A percentile compares a stretch with the other conserved stretches of the same genome.
phyloP scores from a whole-genome alignment of 2,329 filamentous ascomycete genomes.

The Whalleya microplaca region DNA sequence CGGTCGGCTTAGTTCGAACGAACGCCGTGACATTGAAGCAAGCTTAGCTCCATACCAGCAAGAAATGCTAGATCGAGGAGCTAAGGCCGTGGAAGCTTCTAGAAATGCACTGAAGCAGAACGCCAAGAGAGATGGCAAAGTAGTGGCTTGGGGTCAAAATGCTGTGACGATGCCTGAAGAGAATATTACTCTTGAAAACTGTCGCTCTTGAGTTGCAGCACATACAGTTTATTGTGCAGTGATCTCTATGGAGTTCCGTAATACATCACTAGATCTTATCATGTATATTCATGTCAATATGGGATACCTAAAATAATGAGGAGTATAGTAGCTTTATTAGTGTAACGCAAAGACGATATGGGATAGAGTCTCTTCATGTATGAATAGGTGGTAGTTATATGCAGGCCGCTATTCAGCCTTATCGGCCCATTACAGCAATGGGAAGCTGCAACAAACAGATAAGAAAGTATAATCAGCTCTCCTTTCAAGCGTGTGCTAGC shows the following conservation, averaged over 20 bases:
- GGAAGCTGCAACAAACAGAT: no score
- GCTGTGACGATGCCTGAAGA: constrained; percentile 12
- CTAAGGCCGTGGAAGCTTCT: constrained; percentile 23
- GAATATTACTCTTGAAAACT: constrained; percentile 10
- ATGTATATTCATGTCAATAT: no score
- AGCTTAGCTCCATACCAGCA: constrained; percentile 31
- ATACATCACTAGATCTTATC: neutral
- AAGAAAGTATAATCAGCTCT: no score
- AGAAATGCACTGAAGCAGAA: constrained; percentile 6
- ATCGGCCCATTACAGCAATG: no score
- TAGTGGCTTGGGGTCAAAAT: constrained; percentile 10
- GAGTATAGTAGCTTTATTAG: no score
- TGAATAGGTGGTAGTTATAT: no score
- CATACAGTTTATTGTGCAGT: neutral
- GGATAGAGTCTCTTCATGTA: no score
- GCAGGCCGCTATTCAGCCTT: no score
- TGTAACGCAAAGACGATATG: no score
- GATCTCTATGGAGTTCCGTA: neutral
- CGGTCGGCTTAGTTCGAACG: constrained; percentile 13
- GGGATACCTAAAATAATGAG: no score
- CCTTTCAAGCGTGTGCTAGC: no score
- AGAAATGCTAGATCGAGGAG: constrained; percentile 33
- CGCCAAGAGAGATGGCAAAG: neutral
- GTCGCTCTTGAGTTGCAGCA: neutral
- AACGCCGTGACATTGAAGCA: constrained; percentile 6